A percentile compares a stretch with the other conserved stretches of the same genome.
Evolutionary conservation across 1,284 basidiomycete species (phyloP).

Genomic region (Leccinum variabile): DNA sequence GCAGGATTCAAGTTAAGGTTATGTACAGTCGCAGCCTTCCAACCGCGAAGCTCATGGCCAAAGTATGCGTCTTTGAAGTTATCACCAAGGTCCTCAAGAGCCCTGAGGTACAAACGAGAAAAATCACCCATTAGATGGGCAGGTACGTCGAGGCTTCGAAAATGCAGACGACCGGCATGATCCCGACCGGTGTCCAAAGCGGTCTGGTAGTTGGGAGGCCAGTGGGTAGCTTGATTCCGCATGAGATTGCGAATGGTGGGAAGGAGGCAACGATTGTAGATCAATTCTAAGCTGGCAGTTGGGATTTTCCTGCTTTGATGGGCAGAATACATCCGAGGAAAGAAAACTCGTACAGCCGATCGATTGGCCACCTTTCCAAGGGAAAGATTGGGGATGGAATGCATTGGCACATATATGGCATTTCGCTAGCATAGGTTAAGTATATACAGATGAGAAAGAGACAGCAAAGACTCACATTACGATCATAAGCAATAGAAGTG

Average conservation of each 20-base stretch:
- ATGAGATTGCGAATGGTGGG: background rate
- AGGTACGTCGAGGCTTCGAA: background rate
- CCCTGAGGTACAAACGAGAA: background rate
- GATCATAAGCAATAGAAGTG: background rate
- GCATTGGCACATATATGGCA: background rate
- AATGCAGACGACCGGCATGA: background rate
- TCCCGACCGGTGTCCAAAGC: background rate
- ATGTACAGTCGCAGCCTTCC: no score
- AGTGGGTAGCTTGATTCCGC: background rate
- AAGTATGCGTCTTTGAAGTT: background rate
- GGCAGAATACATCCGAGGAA: background rate
- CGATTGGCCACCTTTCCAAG: background rate
- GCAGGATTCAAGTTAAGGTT: no score
- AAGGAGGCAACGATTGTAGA: background rate
- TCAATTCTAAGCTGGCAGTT: background rate
- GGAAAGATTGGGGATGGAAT: background rate
- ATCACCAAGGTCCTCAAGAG: background rate
- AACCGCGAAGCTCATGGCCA: no score
- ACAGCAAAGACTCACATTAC: background rate
- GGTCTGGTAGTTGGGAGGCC: background rate
- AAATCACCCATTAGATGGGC: background rate
- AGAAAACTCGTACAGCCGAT: background rate
- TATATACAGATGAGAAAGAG: background rate
- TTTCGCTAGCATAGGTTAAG: background rate
- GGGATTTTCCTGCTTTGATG: background rate